Conservation (phyloP, 345 rosid species). For the Brassica napus region Da-Ae NC_063439.1:21170001-21170500, state of each 20-base stretch:
- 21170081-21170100: constrained; percentile 29
- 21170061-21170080: neutral
- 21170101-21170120: constrained; percentile 36
- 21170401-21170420: neutral
- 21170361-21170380: constrained; percentile 11
- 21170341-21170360: constrained; percentile 3
- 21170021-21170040: constrained; percentile 10
- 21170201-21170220: constrained; percentile 18
- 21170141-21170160: constrained; percentile 31
- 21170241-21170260: constrained; percentile 25
- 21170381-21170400: neutral
- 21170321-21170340: constrained; percentile 21
- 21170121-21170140: constrained; percentile 25
- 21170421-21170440: constrained; percentile 5
- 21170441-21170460: neutral
- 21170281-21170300: constrained; percentile 41
- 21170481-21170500: neutral
- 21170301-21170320: constrained; percentile 21
- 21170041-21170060: neutral
- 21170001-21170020: constrained; percentile 17
- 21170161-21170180: constrained; percentile 36
- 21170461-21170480: neutral
- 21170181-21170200: constrained; percentile 32
- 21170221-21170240: constrained; percentile 26
- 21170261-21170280: constrained; percentile 9